Evolutionary conservation across 805 yeast genomes (phyloP), one percentile per base, ranked within the genome.

Genomic region (Hermanozyma aechmeae): DNA sequence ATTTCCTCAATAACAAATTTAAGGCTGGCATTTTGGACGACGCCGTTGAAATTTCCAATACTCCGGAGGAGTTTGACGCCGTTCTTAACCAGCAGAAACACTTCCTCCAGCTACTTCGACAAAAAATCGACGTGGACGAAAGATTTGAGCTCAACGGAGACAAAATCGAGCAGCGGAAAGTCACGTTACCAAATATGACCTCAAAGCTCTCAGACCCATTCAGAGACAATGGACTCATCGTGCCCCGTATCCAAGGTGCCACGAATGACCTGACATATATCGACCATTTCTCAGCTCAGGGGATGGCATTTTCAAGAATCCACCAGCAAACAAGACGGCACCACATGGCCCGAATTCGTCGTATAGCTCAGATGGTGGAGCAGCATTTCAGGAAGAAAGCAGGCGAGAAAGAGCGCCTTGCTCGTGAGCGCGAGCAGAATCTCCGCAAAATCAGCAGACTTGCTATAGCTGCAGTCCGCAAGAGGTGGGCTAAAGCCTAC

Each of bases 401-500:
- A 1, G 95, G 95, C 33, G 95, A 93, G 25, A 84, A 82, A 39
- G 97, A 89, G 41, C 71, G 94, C 33, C 72, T 75, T 33, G 68
- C 69, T 14, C 77, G 77, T 39, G 93, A 81, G 33, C 73, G 76
- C 42, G 94, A 86, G 42, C 79, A 73, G 42, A 73, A 75, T 30
- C 63, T 80, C 33, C 62, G 68, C 33, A 72, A 70, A 34, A 51
- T 89, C 19, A 94, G 96, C n/a, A 73, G 84, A 42, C 68, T 77
- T 27, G 81, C 93, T 0, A 80, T 82, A 2, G 78, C 73, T 43
- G 85, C 86, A 25, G 96, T 92, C 8, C 79, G 79, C 53, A 85
- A 78, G 50, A 76, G 92, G 46, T 92, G 99, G 99, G 60, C 68
- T 14, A 66, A 86, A 27, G 98, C 96, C 2, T 83, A 79, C 37